Evolutionary conservation across 2,329 filamentous ascomycete genomes (phyloP), one percentile per base, ranked within the genome.

Genomic region (Colletotrichum sp.): DNA sequence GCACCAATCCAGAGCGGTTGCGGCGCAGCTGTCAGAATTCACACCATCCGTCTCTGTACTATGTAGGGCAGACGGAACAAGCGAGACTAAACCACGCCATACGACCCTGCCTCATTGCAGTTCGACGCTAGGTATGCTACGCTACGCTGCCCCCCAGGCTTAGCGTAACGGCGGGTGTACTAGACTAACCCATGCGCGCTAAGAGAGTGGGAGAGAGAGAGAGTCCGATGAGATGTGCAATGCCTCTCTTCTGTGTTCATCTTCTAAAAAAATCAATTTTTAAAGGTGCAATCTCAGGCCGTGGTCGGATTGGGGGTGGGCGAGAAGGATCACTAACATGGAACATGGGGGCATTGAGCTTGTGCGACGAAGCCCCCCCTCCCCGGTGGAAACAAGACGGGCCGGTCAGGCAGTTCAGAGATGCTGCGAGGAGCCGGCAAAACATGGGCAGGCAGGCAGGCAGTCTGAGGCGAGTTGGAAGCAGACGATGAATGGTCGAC

Each of bases 131-230:
- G 39, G 39, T 44, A 67, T 16, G 34, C 44, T 15, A 36, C 26
- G 55, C 62, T 59, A 72, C 55, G 67, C 66, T 65, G 32, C 39
- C 39, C 39, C 49, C 34, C 36, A 49, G 57, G 67, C 36, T 36
- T 70, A 75, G 72, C 62, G 69, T 55, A 75, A 75, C 72, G 72
- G 72, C 72, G 62, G 72, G 39, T 44, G 62, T 62, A 67, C 62
- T 62, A 72, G 67, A 59, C 62, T 67, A 59, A 63, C 36, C 72
- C 68, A 60, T 66, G 71, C 60, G 66, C 57, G 21, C 67, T 36
- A 59, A 57, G n/a, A 57, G 44, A 71, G 12, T 16, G n/a, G n/a
- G 8, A 44, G 36, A 39, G 36, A 39, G 36, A 39, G 36, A 39
- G 36, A 44, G 39, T 44, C 39, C 18, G 44, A 32, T 5, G 34